phyloP scores from a whole-genome alignment of 768 basidiomycete genomes.

The Trametes elegans region DNA sequence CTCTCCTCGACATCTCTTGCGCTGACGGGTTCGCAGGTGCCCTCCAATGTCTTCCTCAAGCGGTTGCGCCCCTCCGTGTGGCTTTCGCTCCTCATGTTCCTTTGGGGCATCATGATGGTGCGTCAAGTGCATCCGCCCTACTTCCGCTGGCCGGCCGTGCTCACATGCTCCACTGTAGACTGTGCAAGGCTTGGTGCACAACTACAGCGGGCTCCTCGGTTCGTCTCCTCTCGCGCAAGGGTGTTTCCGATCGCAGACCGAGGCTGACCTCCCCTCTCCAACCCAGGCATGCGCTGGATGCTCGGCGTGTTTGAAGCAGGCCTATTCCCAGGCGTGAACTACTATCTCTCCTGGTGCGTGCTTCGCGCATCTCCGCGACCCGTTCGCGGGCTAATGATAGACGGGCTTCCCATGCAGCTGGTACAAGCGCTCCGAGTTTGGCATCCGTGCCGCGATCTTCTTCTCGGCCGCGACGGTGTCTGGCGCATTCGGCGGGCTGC shows the following conservation, averaged over 20 bases:
- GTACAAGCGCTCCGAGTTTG: slow-evolving; percentile 78
- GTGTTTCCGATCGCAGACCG: neutral
- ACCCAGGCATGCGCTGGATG: slow-evolving; percentile 64
- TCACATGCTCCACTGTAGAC: slow-evolving; percentile 42
- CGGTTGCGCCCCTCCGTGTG: slow-evolving; percentile 74
- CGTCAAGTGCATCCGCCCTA: slow-evolving; percentile 5
- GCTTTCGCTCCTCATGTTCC: slow-evolving; percentile 70
- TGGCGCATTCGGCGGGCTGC: slow-evolving; percentile 78
- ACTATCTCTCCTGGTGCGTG: slow-evolving; percentile 68
- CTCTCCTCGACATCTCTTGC: neutral
- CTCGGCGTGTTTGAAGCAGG: slow-evolving; percentile 74
- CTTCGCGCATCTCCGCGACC: neutral
- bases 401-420: slow-evolving; percentile 36
- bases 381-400: slow-evolving; percentile 16
- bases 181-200: slow-evolving; percentile 66
- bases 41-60: slow-evolving; percentile 72
- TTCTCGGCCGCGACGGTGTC: slow-evolving; percentile 69
- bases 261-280: neutral
- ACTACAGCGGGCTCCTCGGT: slow-evolving; percentile 71
- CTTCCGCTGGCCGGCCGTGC: neutral
- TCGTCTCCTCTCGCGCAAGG: slow-evolving; percentile 19
- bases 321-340: slow-evolving; percentile 52
- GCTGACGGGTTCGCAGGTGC: slow-evolving; percentile 40
- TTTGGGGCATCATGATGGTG: slow-evolving; percentile 79
- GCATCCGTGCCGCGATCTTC: slow-evolving; percentile 47